Base-by-base conservation (phyloP, 495 filamentous ascomycete genomes). In the Neurospora sp. region DNA sequence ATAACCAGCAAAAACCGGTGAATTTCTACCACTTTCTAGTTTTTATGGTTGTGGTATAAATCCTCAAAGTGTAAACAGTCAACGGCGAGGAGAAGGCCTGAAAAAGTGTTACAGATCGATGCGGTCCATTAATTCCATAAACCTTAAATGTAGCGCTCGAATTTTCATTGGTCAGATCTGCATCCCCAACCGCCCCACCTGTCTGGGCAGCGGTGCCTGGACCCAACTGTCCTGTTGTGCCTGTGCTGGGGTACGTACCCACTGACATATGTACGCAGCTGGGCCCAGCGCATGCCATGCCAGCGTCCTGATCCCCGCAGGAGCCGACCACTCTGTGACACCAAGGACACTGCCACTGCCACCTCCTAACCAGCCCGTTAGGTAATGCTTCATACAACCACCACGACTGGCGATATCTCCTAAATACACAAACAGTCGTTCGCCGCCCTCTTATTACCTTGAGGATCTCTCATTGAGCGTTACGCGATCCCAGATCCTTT, bases 281-380 rank as follows among this genome's bases (percentile, higher is more conserved):
- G 49, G 46, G 20, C n/a, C 46, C 46, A 54, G 46, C 20, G 20
- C 46, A 54, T 49, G 69, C 35, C 69, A 42, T 40, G 39, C 49
- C 41, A 72, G 39, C 70, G 16, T 60, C 69, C 71, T 70, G 70
- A 71, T 82, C 84, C 72, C 71, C 62, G 73, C 46, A 39, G 39
- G 70, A 72, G 12, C 44, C 77, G 80, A 75, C 77, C 77, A 40
- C 73, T 77, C 72, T 75, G 39, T 23, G 31, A 66, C 27, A 66
- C 54, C 27, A 66, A 66, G 54, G 54, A 66, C 54, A 66, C 54
- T 66, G 54, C 54, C 27, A 66, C 54, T 66, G 54, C 54, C 54
- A 66, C 54, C 54, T 66, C 54, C 54, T 66, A 66, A 62, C 54
- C 54, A 35, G 27, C 5, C 7, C 27, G 54, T 66, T 18, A 27